These are phyloP conservation scores for Neopestalotiopsis clavispora DNA, from an alignment of 2,329 filamentous ascomycete genomes.

Conservation along the genomic window DNA sequence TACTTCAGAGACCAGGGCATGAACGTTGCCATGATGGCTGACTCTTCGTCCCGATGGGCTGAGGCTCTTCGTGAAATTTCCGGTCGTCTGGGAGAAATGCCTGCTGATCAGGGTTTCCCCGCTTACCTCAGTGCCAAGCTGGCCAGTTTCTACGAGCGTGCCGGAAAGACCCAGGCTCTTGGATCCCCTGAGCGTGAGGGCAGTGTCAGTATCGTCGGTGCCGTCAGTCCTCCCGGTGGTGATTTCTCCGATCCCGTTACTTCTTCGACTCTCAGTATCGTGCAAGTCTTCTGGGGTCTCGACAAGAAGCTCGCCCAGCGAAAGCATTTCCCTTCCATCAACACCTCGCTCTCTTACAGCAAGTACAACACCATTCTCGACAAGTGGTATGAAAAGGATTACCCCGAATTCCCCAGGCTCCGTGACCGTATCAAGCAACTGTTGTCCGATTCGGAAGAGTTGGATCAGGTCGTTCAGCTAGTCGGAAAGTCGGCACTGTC, in stretches of 20 bases:
- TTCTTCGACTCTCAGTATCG: constrained; percentile 89
- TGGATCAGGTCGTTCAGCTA: constrained; percentile 97
- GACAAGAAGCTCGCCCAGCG: constrained; percentile 99
- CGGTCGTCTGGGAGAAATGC: constrained; percentile 98
- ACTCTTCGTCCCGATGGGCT: constrained; percentile 97
- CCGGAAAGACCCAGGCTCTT: constrained; percentile 82
- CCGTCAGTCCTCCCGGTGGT: constrained; percentile 95
- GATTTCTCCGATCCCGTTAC: constrained; percentile 99
- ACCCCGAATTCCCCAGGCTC: constrained; percentile 90
- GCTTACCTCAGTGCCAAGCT: constrained; percentile 96
- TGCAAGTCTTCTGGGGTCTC: constrained; percentile 99
- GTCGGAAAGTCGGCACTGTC: constrained; percentile 97
- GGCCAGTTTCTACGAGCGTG: constrained; percentile 98
- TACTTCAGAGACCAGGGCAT: constrained; percentile 98
- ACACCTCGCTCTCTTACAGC: constrained; percentile 92
- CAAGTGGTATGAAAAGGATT: constrained; percentile 92
- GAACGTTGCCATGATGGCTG: constrained; percentile 99
- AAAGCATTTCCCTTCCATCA: constrained; percentile 99
- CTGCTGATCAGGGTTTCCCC: constrained; percentile 98
- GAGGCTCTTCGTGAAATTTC: constrained; percentile 98
- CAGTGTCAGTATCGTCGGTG: constrained; percentile 96
- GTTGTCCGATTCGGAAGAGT: constrained; percentile 91
- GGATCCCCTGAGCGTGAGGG: constrained; percentile 88
- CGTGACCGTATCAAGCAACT: constrained; percentile 94
- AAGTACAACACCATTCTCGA: constrained; percentile 92